Conservation (phyloP, 257 asterid genomes). For the Dorcoceras hygrometricum region DNA sequence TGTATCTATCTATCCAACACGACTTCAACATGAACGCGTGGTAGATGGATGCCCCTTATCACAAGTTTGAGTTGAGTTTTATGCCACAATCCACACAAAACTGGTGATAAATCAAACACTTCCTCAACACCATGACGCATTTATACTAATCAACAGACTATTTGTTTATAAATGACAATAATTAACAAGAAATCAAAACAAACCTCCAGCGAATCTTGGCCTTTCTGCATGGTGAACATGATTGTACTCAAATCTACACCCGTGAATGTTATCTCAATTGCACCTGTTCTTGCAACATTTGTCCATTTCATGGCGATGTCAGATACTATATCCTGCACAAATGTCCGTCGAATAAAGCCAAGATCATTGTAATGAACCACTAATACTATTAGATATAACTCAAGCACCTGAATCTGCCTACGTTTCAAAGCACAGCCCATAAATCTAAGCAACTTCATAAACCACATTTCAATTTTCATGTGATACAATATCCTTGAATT, state of each 20-base stretch:
- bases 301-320: constrained; percentile 81
- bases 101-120: not conserved
- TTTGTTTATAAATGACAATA: no score
- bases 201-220: constrained; percentile 82
- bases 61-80: not conserved
- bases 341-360: constrained; percentile 3
- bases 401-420: not conserved
- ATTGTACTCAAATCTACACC: constrained; percentile 73
- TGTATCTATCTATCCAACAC: no score
- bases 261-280: constrained; percentile 64
- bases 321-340: constrained; percentile 56
- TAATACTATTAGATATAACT: not conserved
- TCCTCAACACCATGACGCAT: constrained; percentile 17
- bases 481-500: no score
- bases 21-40: no score
- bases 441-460: not conserved
- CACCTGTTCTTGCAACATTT: constrained; percentile 73
- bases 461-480: no score
- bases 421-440: not conserved
- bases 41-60: no score
- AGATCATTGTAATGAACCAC: not conserved
- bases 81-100: constrained; percentile 15
- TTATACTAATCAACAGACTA: not conserved
- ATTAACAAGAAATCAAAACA: constrained; percentile 13
- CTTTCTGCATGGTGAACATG: constrained; percentile 89